Base-by-base conservation (phyloP, 257 asterid species). In the Nicotiana undulata region DNA sequence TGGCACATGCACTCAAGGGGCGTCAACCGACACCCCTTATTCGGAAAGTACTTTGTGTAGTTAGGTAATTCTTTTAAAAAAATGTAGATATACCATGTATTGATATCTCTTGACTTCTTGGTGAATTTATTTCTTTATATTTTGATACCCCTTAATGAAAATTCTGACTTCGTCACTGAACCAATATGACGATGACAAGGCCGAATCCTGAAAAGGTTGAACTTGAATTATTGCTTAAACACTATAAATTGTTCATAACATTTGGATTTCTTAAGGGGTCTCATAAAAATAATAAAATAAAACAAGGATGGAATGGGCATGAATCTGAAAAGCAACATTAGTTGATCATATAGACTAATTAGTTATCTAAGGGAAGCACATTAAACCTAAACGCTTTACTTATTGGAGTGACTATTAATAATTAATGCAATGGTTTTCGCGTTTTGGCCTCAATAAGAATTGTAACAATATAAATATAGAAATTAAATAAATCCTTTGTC, bases 281-380 rank as follows among this genome's bases (percentile, higher is more conserved):
- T 29, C 34, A 29, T 31, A 37, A 68, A 37, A n/a, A 4, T 18
- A 67, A n/a, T 4, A 67, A 70, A 70, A 20, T 9, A 44, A 52
- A 49, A 2, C 22, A 26, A 8, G 55, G 16, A 46, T 12, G 3
- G 44, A 8, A 22, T 20, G 59, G 37, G 66, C 51, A 49, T 32
- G 58, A 59, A 77, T 34, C 11, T 78, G 74, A 78, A 77, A 78
- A 60, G 66, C 81, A 37, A 22, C 31, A 70, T 70, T 70, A 44
- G 22, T 70, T 44, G 77, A 70, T 70, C 58, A 70, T 70, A 70
- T 40, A 40, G 58, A 68, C 59, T 18, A 34, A 34, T 44, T 44
- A 44, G 20, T 40, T 53, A 11, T 70, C 22, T 26, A 70, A 40
- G 77, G 77, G 77, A 70, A 12, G 58, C 77, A 29, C 32, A 29